Percentiles rank a stretch among this genome's conserved stretches.
Conservation (phyloP, 176 grass and related monocot genomes). For the maize (Zea mays) region DNA sequence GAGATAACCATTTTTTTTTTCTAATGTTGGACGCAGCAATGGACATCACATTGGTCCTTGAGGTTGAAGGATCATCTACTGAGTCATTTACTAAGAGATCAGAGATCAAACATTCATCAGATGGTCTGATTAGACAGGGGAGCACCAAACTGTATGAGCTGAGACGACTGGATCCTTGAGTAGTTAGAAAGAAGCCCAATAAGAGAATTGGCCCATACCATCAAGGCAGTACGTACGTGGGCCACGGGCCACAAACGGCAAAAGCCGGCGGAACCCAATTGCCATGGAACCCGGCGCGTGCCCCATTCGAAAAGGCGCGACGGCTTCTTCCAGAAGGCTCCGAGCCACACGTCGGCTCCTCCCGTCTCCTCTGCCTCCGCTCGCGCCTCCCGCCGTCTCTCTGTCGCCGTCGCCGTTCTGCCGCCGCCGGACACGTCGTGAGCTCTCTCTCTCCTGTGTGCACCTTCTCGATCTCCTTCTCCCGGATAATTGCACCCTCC, state of each 20-base stretch:
- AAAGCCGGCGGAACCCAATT: neutral
- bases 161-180: too few relatives aligned
- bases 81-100: too few relatives aligned
- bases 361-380: neutral
- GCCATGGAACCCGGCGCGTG: neutral
- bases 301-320: slow-evolving; percentile 21
- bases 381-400: neutral
- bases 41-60: too few relatives aligned
- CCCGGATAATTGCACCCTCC: neutral
- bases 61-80: too few relatives aligned
- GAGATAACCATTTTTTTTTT: too few relatives aligned
- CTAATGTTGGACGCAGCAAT: too few relatives aligned
- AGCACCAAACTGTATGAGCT: too few relatives aligned
- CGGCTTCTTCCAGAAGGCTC: neutral
- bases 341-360: neutral
- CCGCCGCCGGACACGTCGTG: slow-evolving; percentile 7
- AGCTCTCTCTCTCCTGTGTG: neutral
- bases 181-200: neutral
- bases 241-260: neutral
- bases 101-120: too few relatives aligned
- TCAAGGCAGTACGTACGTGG: neutral
- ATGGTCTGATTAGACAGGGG: too few relatives aligned
- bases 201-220: neutral
- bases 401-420: neutral
- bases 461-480: neutral